These are phyloP conservation scores for Colletotrichum nymphaeae DNA, from an alignment of 2,329 filamentous ascomycete genomes.

Conservation along the genomic window DNA sequence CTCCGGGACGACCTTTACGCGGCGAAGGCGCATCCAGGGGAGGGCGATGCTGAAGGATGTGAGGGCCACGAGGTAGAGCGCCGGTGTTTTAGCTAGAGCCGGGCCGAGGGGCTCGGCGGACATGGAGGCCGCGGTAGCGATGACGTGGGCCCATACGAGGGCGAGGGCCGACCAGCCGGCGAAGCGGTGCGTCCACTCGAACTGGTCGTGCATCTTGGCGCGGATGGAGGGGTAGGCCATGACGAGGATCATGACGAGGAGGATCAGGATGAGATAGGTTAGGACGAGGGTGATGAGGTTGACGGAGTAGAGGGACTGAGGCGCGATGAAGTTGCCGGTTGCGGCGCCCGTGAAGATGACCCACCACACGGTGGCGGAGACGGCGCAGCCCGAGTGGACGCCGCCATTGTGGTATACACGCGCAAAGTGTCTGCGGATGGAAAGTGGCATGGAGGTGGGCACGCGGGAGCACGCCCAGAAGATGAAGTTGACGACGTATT, in stretches of 20 bases:
- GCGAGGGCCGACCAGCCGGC: slow-evolving; percentile 74
- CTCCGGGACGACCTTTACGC: slow-evolving; percentile 74
- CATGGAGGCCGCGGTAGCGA: slow-evolving; percentile 62
- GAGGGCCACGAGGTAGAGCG: slow-evolving; percentile 75
- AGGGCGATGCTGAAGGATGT: slow-evolving; percentile 75
- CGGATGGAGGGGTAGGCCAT: slow-evolving; percentile 75
- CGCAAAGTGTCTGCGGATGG: slow-evolving; percentile 58
- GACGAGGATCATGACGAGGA: slow-evolving; percentile 69
- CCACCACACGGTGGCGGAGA: slow-evolving; percentile 62
- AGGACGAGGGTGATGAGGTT: slow-evolving; percentile 56
- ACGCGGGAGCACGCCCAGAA: slow-evolving; percentile 59
- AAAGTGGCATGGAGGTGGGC: slow-evolving; percentile 57
- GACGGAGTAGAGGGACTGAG: slow-evolving; percentile 11
- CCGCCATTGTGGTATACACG: slow-evolving; percentile 66
- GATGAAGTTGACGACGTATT: slow-evolving; percentile 63
- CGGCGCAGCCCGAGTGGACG: slow-evolving; percentile 61
- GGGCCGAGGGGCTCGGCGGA: slow-evolving; percentile 48
- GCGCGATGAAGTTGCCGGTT: slow-evolving; percentile 49
- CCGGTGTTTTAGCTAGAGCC: slow-evolving; percentile 51
- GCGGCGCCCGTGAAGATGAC: slow-evolving; percentile 52
- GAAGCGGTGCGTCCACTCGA: slow-evolving; percentile 79
- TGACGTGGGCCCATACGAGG: slow-evolving; percentile 73
- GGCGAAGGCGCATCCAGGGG: slow-evolving; percentile 79
- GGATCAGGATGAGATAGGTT: slow-evolving; percentile 66
- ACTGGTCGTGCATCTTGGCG: slow-evolving; percentile 72